Percentiles rank a stretch among this genome's conserved stretches.
Conservation (phyloP, 1,284 basidiomycete species). For the Rhodotorula mucilaginosa region DNA sequence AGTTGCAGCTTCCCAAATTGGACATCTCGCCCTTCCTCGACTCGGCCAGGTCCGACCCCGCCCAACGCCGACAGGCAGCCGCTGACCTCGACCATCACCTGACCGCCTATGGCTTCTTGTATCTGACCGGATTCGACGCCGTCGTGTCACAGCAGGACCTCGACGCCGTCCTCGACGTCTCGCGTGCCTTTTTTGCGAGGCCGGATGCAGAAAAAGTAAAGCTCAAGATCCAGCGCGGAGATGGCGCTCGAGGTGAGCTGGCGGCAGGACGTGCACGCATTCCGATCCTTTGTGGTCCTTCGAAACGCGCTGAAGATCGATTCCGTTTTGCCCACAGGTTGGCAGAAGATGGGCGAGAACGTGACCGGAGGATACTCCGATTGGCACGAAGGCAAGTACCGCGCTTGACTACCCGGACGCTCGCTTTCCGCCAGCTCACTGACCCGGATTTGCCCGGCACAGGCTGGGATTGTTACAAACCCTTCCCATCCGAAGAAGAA, state of each 20-base stretch:
- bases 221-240: conserved; percentile 62
- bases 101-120: conserved; percentile 78
- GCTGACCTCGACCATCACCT: conserved; percentile 66
- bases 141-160: conserved; percentile 61
- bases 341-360: conserved; percentile 65
- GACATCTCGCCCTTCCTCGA: conserved; percentile 46
- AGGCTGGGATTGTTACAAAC: conserved; percentile 11
- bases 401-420: too few species aligned
- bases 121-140: conserved; percentile 59
- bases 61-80: not conserved
- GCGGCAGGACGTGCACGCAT: not conserved
- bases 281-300: not conserved
- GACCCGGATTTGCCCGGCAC: too few species aligned
- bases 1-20: conserved; percentile 47
- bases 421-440: too few species aligned
- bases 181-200: conserved; percentile 66
- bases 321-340: conserved; percentile 13
- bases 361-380: conserved; percentile 68
- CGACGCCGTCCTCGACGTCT: conserved; percentile 64
- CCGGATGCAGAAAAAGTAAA: conserved; percentile 70
- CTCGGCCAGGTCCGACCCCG: too few species aligned
- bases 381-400: conserved; percentile 19
- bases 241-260: conserved; percentile 39
- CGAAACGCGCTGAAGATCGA: too few species aligned
- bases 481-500: conserved; percentile 56